Evolutionary conservation across 345 rosid genomes (phyloP), one percentile per base, ranked within the genome.

Genomic region (Sonneratia alba): DNA sequence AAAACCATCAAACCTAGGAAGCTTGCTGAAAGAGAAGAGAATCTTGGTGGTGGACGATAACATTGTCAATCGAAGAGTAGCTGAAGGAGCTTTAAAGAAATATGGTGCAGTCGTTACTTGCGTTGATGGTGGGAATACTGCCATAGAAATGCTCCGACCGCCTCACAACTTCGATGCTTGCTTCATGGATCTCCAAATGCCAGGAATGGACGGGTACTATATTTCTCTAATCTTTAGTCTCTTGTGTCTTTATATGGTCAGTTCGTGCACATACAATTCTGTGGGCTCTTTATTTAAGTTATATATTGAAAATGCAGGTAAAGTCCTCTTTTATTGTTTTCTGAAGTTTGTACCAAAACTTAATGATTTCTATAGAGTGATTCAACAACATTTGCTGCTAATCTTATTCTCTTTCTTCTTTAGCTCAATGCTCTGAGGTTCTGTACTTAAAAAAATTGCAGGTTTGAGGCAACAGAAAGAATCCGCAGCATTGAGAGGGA

Each of bases 161-260:
- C 97, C 97, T 59, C 98, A 94, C 75, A 72, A 75, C 38, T 94
- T 94, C 27, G 87, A 90, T 72, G 96, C 95, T 64, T 94, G 98
- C 83, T 90, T 94, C 83, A 94, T 94, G 97, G 98, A 94, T 79
- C 84, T 89, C 80, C 92, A 92, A 73, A 94, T 94, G 98, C 98
- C 98, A 37, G 98, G 88, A 82, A 87, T 91, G 89, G 97, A 94
- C 47, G 98, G 97, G 98, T 94, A 88, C 76, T 55, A 32, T 63
- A 19, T 75, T 71, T 69, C 2, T 34, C 62, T 77, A 32, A 40
- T 62, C 63, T 56, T 10, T 38, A 57, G 22, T 47, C 65, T 14
- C 21, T 57, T 56, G 57, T 7, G 2, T 21, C 34, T 57, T 57
- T 57, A n/a, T 13, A 47, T 9, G 51, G 43, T 40, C 43, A 40